Percentiles rank a stretch among this genome's conserved stretches.
phyloP scores from a whole-genome alignment of 2,329 filamentous ascomycete genomes.

The Alternaria panax region DNA sequence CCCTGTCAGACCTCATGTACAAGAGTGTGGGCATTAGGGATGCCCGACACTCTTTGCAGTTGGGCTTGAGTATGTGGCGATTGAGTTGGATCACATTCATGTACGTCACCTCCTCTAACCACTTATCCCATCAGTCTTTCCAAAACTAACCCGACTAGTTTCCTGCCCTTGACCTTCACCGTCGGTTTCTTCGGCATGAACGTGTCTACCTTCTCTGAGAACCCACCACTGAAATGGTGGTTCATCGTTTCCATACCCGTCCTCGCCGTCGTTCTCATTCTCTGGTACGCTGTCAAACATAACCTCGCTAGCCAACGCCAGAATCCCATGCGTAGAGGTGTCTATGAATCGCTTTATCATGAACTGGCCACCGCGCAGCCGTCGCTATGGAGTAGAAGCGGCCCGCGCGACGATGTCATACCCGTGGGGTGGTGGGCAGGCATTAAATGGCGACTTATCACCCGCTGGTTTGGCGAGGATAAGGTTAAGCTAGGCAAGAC shows the following conservation, averaged over 20 bases:
- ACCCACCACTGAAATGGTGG: constrained; percentile 44
- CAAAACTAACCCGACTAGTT: constrained; percentile 26
- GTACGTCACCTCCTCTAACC: neutral
- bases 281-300: constrained; percentile 60
- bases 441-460: constrained; percentile 59
- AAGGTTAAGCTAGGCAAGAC: constrained; percentile 49
- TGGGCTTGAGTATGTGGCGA: constrained; percentile 61
- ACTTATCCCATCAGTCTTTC: no score
- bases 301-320: constrained; percentile 52
- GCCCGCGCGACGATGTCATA: constrained; percentile 53
- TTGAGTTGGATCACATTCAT: constrained; percentile 77
- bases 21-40: constrained; percentile 62
- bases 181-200: constrained; percentile 62
- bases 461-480: constrained; percentile 55
- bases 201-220: constrained; percentile 53
- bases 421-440: constrained; percentile 50
- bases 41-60: constrained; percentile 57
- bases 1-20: constrained; percentile 60
- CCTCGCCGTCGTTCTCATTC: constrained; percentile 54
- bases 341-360: constrained; percentile 60
- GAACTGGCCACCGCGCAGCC: constrained; percentile 57
- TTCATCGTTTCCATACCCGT: constrained; percentile 58
- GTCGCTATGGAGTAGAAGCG: constrained; percentile 57
- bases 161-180: constrained; percentile 66
- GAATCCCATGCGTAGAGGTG: constrained; percentile 56